Conservation (phyloP, 192 early-diverging fungal genomes). For the Chytriomyces sp. region DNA sequence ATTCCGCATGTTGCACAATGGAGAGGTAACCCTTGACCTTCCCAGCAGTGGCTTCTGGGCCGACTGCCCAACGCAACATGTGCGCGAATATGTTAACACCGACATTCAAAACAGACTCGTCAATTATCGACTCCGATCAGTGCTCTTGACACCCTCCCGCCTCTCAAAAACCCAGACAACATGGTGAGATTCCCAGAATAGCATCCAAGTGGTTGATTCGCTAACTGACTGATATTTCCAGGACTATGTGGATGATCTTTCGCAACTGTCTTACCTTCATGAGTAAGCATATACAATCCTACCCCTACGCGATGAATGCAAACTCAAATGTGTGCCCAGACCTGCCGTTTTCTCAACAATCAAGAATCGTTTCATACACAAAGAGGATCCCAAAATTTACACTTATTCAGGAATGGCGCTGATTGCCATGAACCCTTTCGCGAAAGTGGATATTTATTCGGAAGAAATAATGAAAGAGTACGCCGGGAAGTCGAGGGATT, state of each 20-base stretch:
- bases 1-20: background rate
- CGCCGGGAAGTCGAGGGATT: conserved; percentile 77
- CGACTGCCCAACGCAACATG: background rate
- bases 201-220: background rate
- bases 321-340: background rate
- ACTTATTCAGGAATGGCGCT: conserved; percentile 94
- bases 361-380: conserved; percentile 2
- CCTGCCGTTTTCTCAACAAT: conserved; percentile 26
- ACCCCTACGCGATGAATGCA: too few relatives aligned
- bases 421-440: conserved; percentile 90
- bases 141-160: conserved; percentile 76
- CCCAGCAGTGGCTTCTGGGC: background rate
- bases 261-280: conserved; percentile 30
- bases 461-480: conserved; percentile 81
- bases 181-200: conserved; percentile 49
- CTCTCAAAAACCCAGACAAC: conserved; percentile 89
- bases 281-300: conserved; percentile 7
- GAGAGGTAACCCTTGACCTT: background rate
- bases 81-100: too few relatives aligned
- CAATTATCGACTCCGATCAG: conserved; percentile 65
- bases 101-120: conserved; percentile 66
- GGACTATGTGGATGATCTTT: conserved; percentile 25
- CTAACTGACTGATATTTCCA: background rate
- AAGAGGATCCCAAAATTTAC: conserved; percentile 60
- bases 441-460: conserved; percentile 74